A percentile compares a stretch with the other conserved stretches of the same genome.
These are phyloP conservation scores for Apiospora rasikravindrae DNA, from an alignment of 2,329 filamentous ascomycete species.

Conservation along the genomic window DNA sequence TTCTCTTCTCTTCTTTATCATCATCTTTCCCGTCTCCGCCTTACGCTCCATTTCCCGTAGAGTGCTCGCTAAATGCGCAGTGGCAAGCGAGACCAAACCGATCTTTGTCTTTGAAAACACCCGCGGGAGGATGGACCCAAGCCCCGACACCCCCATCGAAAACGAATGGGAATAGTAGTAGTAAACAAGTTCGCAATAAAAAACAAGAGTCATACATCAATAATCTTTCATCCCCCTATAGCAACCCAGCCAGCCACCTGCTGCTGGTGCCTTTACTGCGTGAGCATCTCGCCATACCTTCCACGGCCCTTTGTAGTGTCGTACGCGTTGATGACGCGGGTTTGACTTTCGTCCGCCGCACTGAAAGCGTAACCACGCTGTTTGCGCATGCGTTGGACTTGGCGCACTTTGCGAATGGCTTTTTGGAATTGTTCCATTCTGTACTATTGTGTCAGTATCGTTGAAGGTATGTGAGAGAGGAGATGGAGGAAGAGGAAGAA, in stretches of 20 bases:
- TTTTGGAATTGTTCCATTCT: conserved; percentile 99
- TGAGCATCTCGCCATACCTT: conserved; percentile 91
- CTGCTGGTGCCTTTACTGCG: not conserved
- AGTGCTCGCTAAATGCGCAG: not conserved
- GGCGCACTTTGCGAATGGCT: conserved; percentile 95
- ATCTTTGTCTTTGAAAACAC: not conserved
- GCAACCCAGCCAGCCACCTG: not conserved
- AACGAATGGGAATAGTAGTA: not conserved
- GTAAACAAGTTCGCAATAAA: conserved; percentile 2
- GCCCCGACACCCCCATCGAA: not conserved
- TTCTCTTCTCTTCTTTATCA: not conserved
- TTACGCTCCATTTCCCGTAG: not conserved
- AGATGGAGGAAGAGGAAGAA: not conserved
- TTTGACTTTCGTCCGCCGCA: conserved; percentile 95
- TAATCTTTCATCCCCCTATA: conserved; percentile 6
- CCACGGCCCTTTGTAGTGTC: conserved; percentile 94
- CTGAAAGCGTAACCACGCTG: conserved; percentile 98
- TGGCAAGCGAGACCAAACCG: not conserved
- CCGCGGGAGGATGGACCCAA: not conserved
- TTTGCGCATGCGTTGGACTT: conserved; percentile 99
- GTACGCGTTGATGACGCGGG: conserved; percentile 93
- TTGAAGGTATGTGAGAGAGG: not conserved
- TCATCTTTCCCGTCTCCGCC: not conserved
- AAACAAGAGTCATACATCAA: conserved; percentile 10
- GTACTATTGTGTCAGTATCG: not conserved